Conservation (phyloP, 192 early-diverging fungal species). For the Gonapodya sp. region DNA sequence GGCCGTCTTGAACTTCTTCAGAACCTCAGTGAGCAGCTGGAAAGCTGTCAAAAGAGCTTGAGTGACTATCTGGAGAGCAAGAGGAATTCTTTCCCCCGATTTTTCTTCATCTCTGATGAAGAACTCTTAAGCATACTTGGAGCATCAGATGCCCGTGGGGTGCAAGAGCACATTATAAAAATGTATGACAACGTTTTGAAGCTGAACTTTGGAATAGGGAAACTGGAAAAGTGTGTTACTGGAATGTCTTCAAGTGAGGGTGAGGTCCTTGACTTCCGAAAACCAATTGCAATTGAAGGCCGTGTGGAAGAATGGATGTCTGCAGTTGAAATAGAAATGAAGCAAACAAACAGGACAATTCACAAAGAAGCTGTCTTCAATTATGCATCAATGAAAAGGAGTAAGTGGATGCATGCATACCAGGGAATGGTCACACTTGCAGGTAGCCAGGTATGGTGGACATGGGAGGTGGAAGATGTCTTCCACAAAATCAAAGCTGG, state of each 20-base stretch:
- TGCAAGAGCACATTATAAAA: slow-evolving; percentile 48
- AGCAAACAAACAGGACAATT: slow-evolving; percentile 42
- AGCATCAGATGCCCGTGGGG: slow-evolving; percentile 55
- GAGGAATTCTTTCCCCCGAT: slow-evolving; percentile 51
- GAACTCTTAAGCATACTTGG: slow-evolving; percentile 53
- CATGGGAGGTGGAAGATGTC: slow-evolving; percentile 35
- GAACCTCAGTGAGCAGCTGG: slow-evolving; percentile 50
- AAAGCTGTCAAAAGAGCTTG: slow-evolving; percentile 54
- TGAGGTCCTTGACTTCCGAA: slow-evolving; percentile 30
- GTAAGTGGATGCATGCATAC: slow-evolving; percentile 40
- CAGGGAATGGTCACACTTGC: slow-evolving; percentile 51
- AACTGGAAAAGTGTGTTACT: slow-evolving; percentile 54
- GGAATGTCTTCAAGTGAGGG: slow-evolving; percentile 48
- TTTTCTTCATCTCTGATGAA: slow-evolving; percentile 56
- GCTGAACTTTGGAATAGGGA: slow-evolving; percentile 52
- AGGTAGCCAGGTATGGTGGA: slow-evolving; percentile 59
- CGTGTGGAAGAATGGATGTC: slow-evolving; percentile 19
- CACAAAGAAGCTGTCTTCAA: slow-evolving; percentile 52
- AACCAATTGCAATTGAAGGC: neutral
- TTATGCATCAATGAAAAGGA: slow-evolving; percentile 45
- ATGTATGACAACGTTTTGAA: slow-evolving; percentile 49
- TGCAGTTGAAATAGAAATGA: slow-evolving; percentile 51
- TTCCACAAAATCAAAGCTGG: slow-evolving; percentile 11
- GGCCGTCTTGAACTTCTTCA: slow-evolving; percentile 56
- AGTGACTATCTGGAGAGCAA: slow-evolving; percentile 53